Evolutionary conservation across 805 yeast species (phyloP).

Genomic region (Hanseniaspora hatyaiensis): DNA sequence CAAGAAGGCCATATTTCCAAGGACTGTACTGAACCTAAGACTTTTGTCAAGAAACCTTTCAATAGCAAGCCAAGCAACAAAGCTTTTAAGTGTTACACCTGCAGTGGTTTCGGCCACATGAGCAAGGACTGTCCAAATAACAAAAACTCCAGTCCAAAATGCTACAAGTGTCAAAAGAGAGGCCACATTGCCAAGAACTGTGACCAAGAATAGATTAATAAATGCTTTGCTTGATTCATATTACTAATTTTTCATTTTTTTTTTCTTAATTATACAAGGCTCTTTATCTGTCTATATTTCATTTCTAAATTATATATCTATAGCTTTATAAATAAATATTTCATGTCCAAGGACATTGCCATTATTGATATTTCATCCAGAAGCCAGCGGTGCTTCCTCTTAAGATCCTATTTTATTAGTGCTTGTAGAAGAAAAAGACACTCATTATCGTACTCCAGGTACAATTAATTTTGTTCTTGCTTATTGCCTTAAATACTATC

Average conservation of each 20-base stretch:
- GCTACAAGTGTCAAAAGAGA: conserved; percentile 40
- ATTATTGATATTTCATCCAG: too few species aligned
- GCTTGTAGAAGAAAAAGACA: not conserved
- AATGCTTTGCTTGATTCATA: too few species aligned
- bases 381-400: too few species aligned
- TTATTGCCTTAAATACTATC: not conserved
- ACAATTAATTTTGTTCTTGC: too few species aligned
- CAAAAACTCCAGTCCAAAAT: conserved; percentile 24
- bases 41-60: conserved; percentile 32
- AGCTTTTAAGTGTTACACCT: conserved; percentile 84
- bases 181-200: conserved; percentile 88
- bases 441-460: too few species aligned
- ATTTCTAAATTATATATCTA: too few species aligned
- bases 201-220: too few species aligned
- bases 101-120: conserved; percentile 84
- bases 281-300: not conserved
- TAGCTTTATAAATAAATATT: too few species aligned
- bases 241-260: not conserved
- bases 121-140: conserved; percentile 62
- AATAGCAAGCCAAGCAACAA: too few species aligned
- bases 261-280: too few species aligned
- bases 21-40: conserved; percentile 42
- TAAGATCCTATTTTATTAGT: too few species aligned
- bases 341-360: too few species aligned
- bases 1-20: conserved; percentile 73